A percentile compares a stretch with the other conserved stretches of the same genome.
phyloP scores from a whole-genome alignment of 1,284 basidiomycete species.

The Vanrija pseudolonga region DNA sequence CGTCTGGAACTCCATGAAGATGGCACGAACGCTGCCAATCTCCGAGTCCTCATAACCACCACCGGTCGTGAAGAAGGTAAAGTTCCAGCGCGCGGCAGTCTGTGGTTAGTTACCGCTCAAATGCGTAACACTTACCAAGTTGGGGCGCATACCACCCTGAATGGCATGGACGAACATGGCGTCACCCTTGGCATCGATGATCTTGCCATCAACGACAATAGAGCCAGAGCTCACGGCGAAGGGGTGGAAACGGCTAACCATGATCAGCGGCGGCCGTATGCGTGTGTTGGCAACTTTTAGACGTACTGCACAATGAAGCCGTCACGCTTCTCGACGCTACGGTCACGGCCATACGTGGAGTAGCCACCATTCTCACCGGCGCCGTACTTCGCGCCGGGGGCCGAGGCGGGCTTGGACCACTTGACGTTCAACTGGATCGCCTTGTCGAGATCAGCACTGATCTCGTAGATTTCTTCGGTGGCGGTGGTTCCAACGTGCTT shows the following conservation, averaged over 20 bases:
- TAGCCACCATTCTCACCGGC: constrained; percentile 81
- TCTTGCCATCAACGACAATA: constrained; percentile 68
- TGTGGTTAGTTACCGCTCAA: constrained; percentile 9
- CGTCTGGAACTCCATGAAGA: constrained; percentile 97
- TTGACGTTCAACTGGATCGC: constrained; percentile 78
- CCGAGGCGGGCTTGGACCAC: constrained; percentile 63
- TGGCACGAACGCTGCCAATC: constrained; percentile 70
- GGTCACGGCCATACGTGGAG: constrained; percentile 80
- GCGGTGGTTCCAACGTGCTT: constrained; percentile 61
- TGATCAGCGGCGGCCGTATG: too few species aligned
- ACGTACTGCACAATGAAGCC: constrained; percentile 76
- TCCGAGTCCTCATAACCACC: constrained; percentile 56
- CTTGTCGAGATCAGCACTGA: constrained; percentile 74
- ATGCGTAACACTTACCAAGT: constrained; percentile 56
- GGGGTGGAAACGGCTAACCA: constrained; percentile 74
- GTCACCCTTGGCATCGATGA: constrained; percentile 65
- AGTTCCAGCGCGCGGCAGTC: constrained; percentile 92
- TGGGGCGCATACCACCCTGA: constrained; percentile 90
- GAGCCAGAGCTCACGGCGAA: constrained; percentile 64
- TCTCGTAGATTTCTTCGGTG: constrained; percentile 68
- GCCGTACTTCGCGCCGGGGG: constrained; percentile 89
- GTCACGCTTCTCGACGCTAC: constrained; percentile 58
- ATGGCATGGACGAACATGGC: constrained; percentile 95
- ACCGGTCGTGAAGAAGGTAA: constrained; percentile 70
- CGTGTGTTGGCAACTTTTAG: not conserved